Evolutionary conservation across 148 eudicot species (phyloP).

Genomic region (Cornus suecica): DNA sequence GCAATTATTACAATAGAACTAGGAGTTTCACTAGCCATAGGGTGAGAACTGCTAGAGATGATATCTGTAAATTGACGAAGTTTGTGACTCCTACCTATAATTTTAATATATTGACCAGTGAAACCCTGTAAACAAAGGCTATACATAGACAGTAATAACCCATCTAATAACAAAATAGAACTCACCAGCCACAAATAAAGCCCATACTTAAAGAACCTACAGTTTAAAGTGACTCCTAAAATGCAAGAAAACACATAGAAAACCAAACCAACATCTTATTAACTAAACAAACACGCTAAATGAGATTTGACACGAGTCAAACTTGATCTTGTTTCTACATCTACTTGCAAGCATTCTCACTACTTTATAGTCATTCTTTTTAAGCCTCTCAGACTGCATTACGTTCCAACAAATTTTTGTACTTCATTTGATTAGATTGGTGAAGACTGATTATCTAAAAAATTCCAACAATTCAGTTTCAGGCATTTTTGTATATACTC

Average conservation of each 20-base stretch:
- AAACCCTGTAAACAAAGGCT: neutral
- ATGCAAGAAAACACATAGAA: neutral
- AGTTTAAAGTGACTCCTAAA: neutral
- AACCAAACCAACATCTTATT: neutral
- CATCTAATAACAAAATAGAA: too few relatives aligned
- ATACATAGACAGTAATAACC: neutral
- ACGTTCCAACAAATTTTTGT: neutral
- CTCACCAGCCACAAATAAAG: neutral
- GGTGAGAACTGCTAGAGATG: too few relatives aligned
- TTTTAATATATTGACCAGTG: neutral
- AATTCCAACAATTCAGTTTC: neutral
- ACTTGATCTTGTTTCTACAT: neutral
- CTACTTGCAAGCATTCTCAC: neutral
- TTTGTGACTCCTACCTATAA: neutral
- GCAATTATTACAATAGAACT: too few relatives aligned
- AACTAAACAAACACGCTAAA: neutral
- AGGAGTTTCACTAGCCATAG: too few relatives aligned
- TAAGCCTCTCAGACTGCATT: neutral
- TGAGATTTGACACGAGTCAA: neutral
- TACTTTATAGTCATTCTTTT: neutral
- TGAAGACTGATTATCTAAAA: neutral
- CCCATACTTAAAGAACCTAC: neutral
- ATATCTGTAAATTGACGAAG: too few relatives aligned
- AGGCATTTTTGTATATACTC: neutral
- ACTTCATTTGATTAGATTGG: neutral